Evolutionary conservation across 2,329 filamentous ascomycete species (phyloP).

Genomic region (Arthrobotrys sinensis): DNA sequence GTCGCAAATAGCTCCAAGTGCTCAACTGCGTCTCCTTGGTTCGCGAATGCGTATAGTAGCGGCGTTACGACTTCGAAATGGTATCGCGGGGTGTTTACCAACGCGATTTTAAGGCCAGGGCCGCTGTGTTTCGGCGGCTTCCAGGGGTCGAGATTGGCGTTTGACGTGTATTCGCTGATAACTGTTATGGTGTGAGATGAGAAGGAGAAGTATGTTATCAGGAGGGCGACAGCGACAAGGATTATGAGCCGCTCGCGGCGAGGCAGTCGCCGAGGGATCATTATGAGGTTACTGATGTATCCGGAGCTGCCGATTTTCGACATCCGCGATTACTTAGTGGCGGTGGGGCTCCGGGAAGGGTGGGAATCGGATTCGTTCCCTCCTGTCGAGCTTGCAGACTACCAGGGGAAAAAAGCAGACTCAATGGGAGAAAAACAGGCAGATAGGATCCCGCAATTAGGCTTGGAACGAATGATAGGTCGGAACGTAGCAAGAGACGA

Average conservation of each 20-base stretch:
- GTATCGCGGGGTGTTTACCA: slow-evolving; percentile 58
- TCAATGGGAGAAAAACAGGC: too few relatives aligned
- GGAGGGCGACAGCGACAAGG: slow-evolving; percentile 24
- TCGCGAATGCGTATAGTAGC: slow-evolving; percentile 51
- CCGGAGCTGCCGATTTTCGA: slow-evolving; percentile 20
- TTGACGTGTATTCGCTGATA: slow-evolving; percentile 19
- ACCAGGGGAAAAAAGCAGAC: neutral
- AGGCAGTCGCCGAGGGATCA: slow-evolving; percentile 35
- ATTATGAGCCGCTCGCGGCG: slow-evolving; percentile 51
- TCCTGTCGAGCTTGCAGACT: neutral
- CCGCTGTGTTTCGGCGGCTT: slow-evolving; percentile 55
- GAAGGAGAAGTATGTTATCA: slow-evolving; percentile 36
- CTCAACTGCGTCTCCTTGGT: slow-evolving; percentile 53
- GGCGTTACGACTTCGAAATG: slow-evolving; percentile 60
- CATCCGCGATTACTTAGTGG: slow-evolving; percentile 17
- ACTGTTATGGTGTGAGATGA: slow-evolving; percentile 20
- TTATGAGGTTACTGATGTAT: slow-evolving; percentile 35
- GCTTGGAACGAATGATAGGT: slow-evolving; percentile 18
- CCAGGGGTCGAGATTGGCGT: slow-evolving; percentile 46
- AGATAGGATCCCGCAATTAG: neutral
- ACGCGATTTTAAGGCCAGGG: slow-evolving; percentile 55
- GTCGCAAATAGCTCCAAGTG: slow-evolving; percentile 58
- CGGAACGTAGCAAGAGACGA: neutral
- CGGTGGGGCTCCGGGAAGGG: neutral
- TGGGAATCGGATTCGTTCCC: neutral